phyloP scores from a whole-genome alignment of 306 rosid genomes.

The Vicia faba region DNA sequence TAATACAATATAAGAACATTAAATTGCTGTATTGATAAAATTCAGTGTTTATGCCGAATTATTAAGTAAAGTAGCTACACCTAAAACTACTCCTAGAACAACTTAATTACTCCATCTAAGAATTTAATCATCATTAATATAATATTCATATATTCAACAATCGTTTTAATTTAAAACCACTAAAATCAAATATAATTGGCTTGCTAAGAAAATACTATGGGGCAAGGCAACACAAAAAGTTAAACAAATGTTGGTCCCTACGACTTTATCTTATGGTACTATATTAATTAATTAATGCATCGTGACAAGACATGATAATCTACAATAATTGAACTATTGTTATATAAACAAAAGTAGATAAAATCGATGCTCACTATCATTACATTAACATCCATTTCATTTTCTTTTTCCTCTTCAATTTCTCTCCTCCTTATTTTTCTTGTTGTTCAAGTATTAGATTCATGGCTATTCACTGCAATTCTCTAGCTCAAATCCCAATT shows the following conservation, averaged over 20 bases:
- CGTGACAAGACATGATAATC: constrained; percentile 25
- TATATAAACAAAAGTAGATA: constrained; percentile 18
- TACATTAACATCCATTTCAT: neutral
- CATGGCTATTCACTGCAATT: constrained; percentile 62
- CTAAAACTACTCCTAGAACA: too few relatives aligned
- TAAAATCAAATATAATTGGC: neutral
- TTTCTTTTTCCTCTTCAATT: neutral
- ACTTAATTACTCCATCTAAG: too few relatives aligned
- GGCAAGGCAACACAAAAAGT: neutral
- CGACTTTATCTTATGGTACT: neutral
- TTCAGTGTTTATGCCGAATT: too few relatives aligned
- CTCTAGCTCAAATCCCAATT: constrained; percentile 49
- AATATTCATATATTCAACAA: neutral
- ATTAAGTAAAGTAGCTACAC: too few relatives aligned
- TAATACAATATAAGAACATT: too few relatives aligned
- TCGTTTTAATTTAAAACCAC: neutral
- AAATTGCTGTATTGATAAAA: too few relatives aligned
- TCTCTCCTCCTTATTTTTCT: constrained; percentile 20
- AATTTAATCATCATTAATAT: too few relatives aligned
- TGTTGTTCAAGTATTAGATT: constrained; percentile 35
- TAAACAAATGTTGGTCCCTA: constrained; percentile 12
- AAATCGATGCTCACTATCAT: neutral
- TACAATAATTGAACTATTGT: constrained; percentile 2
- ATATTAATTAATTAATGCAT: constrained; percentile 9
- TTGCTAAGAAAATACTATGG: neutral